A percentile compares a stretch with the other conserved stretches of the same genome.
Conservation (phyloP, 1,284 basidiomycete genomes). For the Cutaneotrichosporon cyanovorans region DNA sequence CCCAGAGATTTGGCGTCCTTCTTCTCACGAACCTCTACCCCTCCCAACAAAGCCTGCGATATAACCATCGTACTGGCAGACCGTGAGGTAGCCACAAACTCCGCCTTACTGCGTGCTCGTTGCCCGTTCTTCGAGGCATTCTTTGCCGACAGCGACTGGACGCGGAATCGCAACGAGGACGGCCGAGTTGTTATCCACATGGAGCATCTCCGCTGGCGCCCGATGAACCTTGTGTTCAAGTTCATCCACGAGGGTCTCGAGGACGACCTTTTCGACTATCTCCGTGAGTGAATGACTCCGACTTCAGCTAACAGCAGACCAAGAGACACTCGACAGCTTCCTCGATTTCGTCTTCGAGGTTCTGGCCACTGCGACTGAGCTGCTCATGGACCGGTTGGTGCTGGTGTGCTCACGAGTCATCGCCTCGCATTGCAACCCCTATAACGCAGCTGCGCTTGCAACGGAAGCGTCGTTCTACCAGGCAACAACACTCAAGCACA, state of each 20-base stretch:
- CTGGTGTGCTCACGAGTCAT: slow-evolving; percentile 72
- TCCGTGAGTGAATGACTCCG: slow-evolving; percentile 51
- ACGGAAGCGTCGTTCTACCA: slow-evolving; percentile 75
- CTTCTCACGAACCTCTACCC: slow-evolving; percentile 41
- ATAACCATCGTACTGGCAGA: slow-evolving; percentile 70
- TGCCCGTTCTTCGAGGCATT: slow-evolving; percentile 82
- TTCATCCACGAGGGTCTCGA: slow-evolving; percentile 75
- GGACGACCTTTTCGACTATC: slow-evolving; percentile 62
- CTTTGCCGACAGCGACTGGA: slow-evolving; percentile 80
- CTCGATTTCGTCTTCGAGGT: slow-evolving; percentile 84
- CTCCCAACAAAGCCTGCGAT: slow-evolving; percentile 48
- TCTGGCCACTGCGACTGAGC: slow-evolving; percentile 81
- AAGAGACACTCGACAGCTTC: slow-evolving; percentile 63
- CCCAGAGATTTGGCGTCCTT: slow-evolving; percentile 38
- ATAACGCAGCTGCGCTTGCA: slow-evolving; percentile 75
- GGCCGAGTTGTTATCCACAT: slow-evolving; percentile 59
- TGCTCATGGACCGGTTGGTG: slow-evolving; percentile 77
- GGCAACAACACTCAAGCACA: slow-evolving; percentile 60
- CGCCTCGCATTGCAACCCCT: slow-evolving; percentile 60
- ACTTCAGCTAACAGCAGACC: slow-evolving; percentile 49
- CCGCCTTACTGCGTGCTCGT: slow-evolving; percentile 67
- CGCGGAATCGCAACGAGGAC: slow-evolving; percentile 53
- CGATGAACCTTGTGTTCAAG: slow-evolving; percentile 67
- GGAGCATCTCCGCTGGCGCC: slow-evolving; percentile 65
- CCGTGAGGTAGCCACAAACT: slow-evolving; percentile 61